Base-by-base conservation (phyloP, 2,329 filamentous ascomycete genomes). In the Helicocarpus griseus region DNA sequence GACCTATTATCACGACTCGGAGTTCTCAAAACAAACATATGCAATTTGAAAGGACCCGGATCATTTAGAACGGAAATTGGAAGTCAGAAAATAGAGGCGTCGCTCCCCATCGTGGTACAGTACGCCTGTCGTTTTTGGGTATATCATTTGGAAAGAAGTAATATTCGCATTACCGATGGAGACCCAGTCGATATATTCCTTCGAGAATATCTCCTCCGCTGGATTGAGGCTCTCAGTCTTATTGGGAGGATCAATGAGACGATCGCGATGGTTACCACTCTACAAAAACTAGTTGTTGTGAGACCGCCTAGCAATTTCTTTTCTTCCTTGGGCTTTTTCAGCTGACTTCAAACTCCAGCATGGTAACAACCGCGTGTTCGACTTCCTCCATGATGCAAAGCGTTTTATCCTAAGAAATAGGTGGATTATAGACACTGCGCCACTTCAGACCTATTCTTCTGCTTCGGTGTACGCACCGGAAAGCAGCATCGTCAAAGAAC, bases 371-470 rank as follows among this genome's bases (percentile, higher is more conserved):
- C 19, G 14, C 3, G 4, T 47, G 13, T 19, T 28, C 19, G 14
- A 8, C 4, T 48, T 38, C 22, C 33, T 48, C 7, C 24, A 61
- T 29, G 65, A 71, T 56, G 61, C 61, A 17, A 60, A 47, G 41
- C 55, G 61, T 33, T 68, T 70, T 54, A 46, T 67, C 36, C 56
- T 65, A 0, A 57, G 56, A 40, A 61, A 63, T 51, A 24, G 53
- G 17, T 55, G 60, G 9, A 59, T 69, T 28, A 56, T 61, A 33
- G 56, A 65, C 33, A 45, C 48, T 36, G 60, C 61, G 9, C 69
- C 69, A 9, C 63, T 71, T 22, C 65, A 71, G 54, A 41, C 65
- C 14, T 70, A 71, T 53, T 58, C 17, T 22, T 62, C 62, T 8
- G 68, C 63, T 4, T 52, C 70, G 0, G 40, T 65, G 13, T 71